Base-by-base conservation (phyloP, 768 basidiomycete genomes). In the Tricholoma matsutake region DNA sequence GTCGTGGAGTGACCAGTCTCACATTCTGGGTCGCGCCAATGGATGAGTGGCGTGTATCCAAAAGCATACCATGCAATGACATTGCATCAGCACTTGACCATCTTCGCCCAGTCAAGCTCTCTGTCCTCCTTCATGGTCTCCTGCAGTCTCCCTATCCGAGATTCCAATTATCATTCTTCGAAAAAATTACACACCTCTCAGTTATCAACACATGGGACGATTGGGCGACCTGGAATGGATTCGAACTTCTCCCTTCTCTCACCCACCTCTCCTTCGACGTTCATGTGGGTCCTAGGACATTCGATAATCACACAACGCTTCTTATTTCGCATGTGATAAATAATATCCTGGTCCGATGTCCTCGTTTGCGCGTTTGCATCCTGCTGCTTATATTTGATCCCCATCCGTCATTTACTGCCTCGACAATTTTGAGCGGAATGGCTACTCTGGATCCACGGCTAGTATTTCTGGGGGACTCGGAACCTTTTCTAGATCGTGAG, bases 201-300 rank as follows among this genome's bases (percentile, higher is more conserved):
- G 69, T 80, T 29, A 67, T 74, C 16, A 78, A 79, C 61, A 70
- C 67, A 61, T 80, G 78, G 78, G 75, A 79, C 39, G 77, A 79
- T 8, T 80, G 79, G 78, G 72, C 71, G 5, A 63, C 70, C 1
- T 80, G 78, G 77, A 61, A 68, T 3, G 72, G 68, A n/a, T 69
- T 69, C 52, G 67, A 67, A 2, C 58, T 65, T 2, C 61, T 76
- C 25, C 73, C 71, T 11, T 64, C 63, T 14, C 72, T 79, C 32
- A 74, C 76, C 1, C 73, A 77, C 63, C 62, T 79, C 52, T 76
- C 77, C 35, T 71, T 78, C 53, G 78, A 79, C 35, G 59, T 79
- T 6, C 67, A 64, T 25, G 75, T 76, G 28, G 73, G 73, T 7
- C 68, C 71, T 13, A 64, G 67, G 29, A 58, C 61, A 28, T 59